Evolutionary conservation across 2,329 filamentous ascomycete species (phyloP), one percentile per base, ranked within the genome.

Genomic region (Pseudophaeomoniella oleicola): DNA sequence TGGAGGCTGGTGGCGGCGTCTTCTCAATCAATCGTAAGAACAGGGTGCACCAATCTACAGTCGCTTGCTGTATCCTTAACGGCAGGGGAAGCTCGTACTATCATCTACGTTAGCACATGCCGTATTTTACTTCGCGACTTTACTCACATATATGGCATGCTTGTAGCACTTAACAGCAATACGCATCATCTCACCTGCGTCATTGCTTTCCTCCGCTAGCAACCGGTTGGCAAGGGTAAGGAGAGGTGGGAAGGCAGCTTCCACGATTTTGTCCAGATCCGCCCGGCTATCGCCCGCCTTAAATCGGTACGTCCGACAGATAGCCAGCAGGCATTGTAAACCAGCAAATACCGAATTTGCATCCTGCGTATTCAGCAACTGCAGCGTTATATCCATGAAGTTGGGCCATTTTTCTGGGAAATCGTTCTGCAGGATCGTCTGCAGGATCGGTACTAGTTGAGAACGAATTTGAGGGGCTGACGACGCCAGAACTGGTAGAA

Each of bases 141-240:
- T 40, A 66, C 78, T 52, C 66, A 93, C 83, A 70, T 92, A 98
- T 51, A 92, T 93, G 34, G 90, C 87, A 63, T 98, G 88, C 65
- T 98, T 98, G 64, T 93, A 98, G 27, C 86, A 80, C 67, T 98
- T 98, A 53, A 98, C 72, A 38, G 92, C 84, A 40, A 92, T 79
- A 55, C 92, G 82, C 48, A 98, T 69, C 82, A 98, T 96, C 64
- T 96, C 90, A 41, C 84, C 88, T 13, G 88, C 90, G 61, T 98
- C 90, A 48, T 92, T 68, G 55, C 84, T 94, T 54, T 83, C 83
- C 64, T 96, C 87, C 47, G 84, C 80, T 32, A 94, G 81, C 50
- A 96, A 66, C 57, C 83, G 81, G 54, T 84, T 86, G 49, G 87
- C 92, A 52, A 98, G 90, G 43, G 71, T 69, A 47, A 96, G 67